Evolutionary conservation across 2,329 filamentous ascomycete genomes (phyloP).

Genomic region (Colletotrichum sp.): DNA sequence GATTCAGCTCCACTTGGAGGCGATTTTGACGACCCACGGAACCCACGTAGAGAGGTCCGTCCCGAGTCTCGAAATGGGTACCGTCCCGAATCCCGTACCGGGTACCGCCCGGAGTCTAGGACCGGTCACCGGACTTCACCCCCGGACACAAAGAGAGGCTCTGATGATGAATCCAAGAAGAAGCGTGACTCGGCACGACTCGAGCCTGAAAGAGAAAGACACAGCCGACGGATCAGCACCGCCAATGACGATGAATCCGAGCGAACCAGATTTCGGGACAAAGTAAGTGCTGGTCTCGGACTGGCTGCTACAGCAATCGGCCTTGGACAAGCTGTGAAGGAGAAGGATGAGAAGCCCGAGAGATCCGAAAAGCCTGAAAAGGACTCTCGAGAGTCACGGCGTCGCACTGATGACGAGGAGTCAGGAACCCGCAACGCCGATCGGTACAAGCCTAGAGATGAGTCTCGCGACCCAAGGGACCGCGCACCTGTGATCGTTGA

Average conservation of each 20-base stretch:
- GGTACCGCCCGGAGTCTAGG: conserved; percentile 43
- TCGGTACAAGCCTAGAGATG: conserved; percentile 31
- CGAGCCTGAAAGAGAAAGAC: conserved; percentile 26
- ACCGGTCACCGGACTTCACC: conserved; percentile 23
- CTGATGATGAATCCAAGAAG: conserved; percentile 11
- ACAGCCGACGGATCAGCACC: conserved; percentile 28
- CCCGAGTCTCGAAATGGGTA: conserved; percentile 30
- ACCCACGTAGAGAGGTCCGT: conserved; percentile 31
- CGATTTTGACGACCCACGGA: conserved; percentile 46
- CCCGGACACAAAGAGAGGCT: conserved; percentile 14
- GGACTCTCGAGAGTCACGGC: conserved; percentile 17
- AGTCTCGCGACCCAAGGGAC: conserved; percentile 16
- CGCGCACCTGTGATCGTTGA: conserved; percentile 24
- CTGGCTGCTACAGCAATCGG: conserved; percentile 54
- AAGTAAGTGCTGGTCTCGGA: conserved; percentile 50
- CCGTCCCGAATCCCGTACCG: conserved; percentile 28
- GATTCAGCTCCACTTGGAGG: conserved; percentile 34
- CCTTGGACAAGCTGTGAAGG: conserved; percentile 39
- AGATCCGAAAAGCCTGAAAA: conserved; percentile 21
- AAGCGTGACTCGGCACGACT: conserved; percentile 14
- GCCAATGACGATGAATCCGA: conserved; percentile 42
- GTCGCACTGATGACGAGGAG: conserved; percentile 19
- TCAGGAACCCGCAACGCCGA: conserved; percentile 27
- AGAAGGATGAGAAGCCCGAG: conserved; percentile 38
- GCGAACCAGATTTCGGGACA: conserved; percentile 50